Evolutionary conservation across 495 filamentous ascomycete genomes (phyloP), one percentile per base, ranked within the genome.

Genomic region (Penicillium malachiteum): DNA sequence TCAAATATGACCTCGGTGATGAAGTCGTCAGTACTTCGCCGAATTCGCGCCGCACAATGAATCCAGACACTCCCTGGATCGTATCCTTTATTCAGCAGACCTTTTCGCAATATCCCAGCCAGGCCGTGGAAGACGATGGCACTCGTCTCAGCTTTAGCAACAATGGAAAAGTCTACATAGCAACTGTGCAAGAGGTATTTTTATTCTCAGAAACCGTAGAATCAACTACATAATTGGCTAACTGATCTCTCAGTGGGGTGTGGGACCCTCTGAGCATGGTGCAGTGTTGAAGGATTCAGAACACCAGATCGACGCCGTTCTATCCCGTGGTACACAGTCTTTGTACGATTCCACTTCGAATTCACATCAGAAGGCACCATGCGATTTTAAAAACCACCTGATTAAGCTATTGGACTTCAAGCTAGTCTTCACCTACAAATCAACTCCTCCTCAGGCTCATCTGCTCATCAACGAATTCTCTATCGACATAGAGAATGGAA

Each of bases 351-450:
- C 41, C 9, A 2, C 34, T 37, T 54, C 62, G 4, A 44, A 56
- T 14, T 39, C 50, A 14, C 44, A 61, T 1, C 47, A 66, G 12
- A 54, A 64, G 7, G 65, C 60, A 26, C 21, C 21, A n/a, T 47
- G 63, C 7, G 55, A 58, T 13, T 62, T 63, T n/a, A 55, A 56
- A 33, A 73, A 69, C 3, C 66, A 65, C 8, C 42, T 56, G 1
- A 65, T 79, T 16, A 65, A 73, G 46, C 50, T 81, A 38, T 40
- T 62, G 1, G 68, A 72, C 39, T 76, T 76, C 50, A 69, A 72
- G 43, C 48, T 81, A 13, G 65, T 78, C 31, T 58, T 75, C 37
- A 52, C 62, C 50, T 71, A 69, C 63, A 64, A 62, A 45, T 53
- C 43, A n/a, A 50, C 46, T 17, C 49, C 47, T 12, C 68, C 65